Percentiles rank a stretch among this genome's conserved stretches.
phyloP scores from a whole-genome alignment of 2,329 filamentous ascomycete species.

The Aspergillus tanneri region DNA sequence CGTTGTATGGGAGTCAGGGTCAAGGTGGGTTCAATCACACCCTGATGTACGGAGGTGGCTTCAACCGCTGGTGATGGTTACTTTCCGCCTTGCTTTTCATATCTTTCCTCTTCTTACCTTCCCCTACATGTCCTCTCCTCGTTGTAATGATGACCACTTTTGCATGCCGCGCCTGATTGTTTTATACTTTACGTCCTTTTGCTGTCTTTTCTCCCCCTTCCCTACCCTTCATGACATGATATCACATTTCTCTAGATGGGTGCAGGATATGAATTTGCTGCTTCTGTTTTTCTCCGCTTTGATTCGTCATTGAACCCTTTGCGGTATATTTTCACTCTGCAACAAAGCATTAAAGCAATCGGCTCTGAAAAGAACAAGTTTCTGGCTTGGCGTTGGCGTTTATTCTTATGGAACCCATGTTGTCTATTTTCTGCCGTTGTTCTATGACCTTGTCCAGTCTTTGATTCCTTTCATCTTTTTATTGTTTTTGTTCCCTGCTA shows the following conservation, averaged over 20 bases:
- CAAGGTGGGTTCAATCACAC: slow-evolving; percentile 87
- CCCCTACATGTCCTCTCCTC: slow-evolving; percentile 12
- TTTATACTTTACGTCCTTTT: slow-evolving; percentile 28
- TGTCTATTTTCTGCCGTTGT: slow-evolving; percentile 19
- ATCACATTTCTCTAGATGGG: slow-evolving; percentile 29
- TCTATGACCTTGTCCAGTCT: slow-evolving; percentile 18
- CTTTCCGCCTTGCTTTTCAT: slow-evolving; percentile 21
- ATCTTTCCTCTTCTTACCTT: slow-evolving; percentile 24
- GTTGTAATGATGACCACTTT: slow-evolving; percentile 25
- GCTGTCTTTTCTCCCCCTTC: slow-evolving; percentile 20
- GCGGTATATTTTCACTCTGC: slow-evolving; percentile 24
- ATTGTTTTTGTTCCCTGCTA: slow-evolving; percentile 13
- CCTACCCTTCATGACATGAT: slow-evolving; percentile 34
- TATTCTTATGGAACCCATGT: slow-evolving; percentile 24
- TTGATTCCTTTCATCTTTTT: slow-evolving; percentile 23
- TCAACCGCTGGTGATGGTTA: slow-evolving; percentile 64
- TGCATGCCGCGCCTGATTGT: too few species aligned
- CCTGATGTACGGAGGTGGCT: slow-evolving; percentile 75
- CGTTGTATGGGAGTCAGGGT: slow-evolving; percentile 81
- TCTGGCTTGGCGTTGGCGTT: slow-evolving; percentile 37
- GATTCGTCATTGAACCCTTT: slow-evolving; percentile 27
- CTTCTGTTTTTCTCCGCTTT: slow-evolving; percentile 20
- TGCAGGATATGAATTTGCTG: slow-evolving; percentile 26
- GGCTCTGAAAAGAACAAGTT: slow-evolving; percentile 32
- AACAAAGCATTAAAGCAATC: slow-evolving; percentile 36